Conservation (phyloP, 2,329 filamentous ascomycete species). For the Diaporthe sp. region DNA sequence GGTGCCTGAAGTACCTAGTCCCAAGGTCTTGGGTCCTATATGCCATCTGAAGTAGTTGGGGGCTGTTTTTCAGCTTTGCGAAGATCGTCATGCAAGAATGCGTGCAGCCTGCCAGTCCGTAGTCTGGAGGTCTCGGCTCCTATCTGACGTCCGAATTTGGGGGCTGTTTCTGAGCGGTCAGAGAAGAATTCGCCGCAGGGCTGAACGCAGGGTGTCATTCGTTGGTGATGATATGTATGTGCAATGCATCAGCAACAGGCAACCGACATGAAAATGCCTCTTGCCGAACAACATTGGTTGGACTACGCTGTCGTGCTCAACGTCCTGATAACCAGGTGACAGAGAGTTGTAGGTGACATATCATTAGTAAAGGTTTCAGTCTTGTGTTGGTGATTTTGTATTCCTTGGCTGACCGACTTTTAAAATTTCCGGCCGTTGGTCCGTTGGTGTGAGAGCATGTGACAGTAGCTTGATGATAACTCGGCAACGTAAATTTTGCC, state of each 20-base stretch:
- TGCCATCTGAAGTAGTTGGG: too few species aligned
- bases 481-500: too few species aligned
- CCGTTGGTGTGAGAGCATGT: background rate
- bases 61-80: too few species aligned
- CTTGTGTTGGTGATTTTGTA: background rate
- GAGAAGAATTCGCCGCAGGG: background rate
- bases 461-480: background rate
- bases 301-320: too few species aligned
- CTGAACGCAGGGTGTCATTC: background rate
- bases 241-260: background rate
- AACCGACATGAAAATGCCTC: too few species aligned
- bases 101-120: background rate
- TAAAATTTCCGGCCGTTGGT: background rate
- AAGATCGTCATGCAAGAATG: too few species aligned
- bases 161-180: background rate
- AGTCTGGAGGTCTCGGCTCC: background rate
- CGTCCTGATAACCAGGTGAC: background rate
- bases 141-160: background rate
- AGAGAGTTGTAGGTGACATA: background rate
- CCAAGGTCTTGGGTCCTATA: too few species aligned
- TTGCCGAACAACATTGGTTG: too few species aligned
- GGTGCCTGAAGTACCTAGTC: too few species aligned
- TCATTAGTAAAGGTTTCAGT: background rate
- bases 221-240: background rate
- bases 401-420: background rate